Conservation (phyloP, 768 basidiomycete genomes). For the Hericium alpestre region DNA sequence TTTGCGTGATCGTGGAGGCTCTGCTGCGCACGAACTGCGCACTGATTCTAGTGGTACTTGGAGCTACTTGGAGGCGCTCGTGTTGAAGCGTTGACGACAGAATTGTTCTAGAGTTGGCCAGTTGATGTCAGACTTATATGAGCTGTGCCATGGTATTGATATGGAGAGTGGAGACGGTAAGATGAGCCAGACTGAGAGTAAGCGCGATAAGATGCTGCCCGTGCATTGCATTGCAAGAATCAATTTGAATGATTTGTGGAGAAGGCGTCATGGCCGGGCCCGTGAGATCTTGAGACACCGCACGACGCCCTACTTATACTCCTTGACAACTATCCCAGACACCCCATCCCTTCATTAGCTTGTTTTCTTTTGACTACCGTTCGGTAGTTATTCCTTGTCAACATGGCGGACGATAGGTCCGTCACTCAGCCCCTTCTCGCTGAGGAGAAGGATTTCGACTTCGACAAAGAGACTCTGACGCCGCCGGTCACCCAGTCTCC, state of each 20-base stretch:
- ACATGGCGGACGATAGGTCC: background rate
- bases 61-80: too few relatives aligned
- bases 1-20: too few relatives aligned
- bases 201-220: background rate
- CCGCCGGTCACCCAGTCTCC: background rate
- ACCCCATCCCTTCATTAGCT: background rate
- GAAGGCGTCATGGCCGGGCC: background rate
- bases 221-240: background rate
- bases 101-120: too few relatives aligned
- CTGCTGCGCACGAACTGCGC: too few relatives aligned
- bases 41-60: too few relatives aligned
- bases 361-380: background rate
- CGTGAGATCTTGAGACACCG: background rate
- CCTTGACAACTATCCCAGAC: background rate
- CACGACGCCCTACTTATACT: background rate
- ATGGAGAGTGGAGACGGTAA: too few relatives aligned
- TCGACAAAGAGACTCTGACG: background rate
- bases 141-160: too few relatives aligned
- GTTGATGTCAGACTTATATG: too few relatives aligned
- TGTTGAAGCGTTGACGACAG: too few relatives aligned
- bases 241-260: too few relatives aligned
- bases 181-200: too few relatives aligned
- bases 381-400: background rate
- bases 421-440: background rate
- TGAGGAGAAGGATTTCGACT: background rate